These are phyloP conservation scores for Seiridium unicorne DNA, from an alignment of 2,329 filamentous ascomycete genomes.

Conservation along the genomic window DNA sequence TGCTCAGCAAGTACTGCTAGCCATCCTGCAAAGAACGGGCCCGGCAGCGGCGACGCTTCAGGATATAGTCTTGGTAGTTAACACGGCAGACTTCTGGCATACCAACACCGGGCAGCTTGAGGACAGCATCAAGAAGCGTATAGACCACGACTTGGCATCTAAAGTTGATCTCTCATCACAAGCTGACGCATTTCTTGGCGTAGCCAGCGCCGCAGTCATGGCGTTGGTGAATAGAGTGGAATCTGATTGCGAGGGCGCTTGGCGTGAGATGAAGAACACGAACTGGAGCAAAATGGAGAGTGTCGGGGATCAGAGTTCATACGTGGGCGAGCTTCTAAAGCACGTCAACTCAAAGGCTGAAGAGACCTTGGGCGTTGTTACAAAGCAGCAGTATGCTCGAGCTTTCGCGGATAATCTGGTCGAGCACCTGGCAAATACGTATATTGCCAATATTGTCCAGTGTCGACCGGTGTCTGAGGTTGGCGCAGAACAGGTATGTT, in stretches of 20 bases:
- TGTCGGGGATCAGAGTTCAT: slow-evolving; percentile 90
- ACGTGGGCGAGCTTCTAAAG: slow-evolving; percentile 77
- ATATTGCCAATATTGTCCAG: slow-evolving; percentile 80
- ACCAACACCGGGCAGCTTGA: slow-evolving; percentile 89
- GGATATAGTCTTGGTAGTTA: slow-evolving; percentile 82
- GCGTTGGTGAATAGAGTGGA: slow-evolving; percentile 83
- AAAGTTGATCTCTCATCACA: slow-evolving; percentile 89
- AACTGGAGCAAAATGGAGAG: slow-evolving; percentile 93
- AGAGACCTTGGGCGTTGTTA: slow-evolving; percentile 74
- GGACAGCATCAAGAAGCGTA: slow-evolving; percentile 87
- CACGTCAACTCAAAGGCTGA: slow-evolving; percentile 69
- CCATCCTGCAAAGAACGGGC: slow-evolving; percentile 60
- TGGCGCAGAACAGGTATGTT: slow-evolving; percentile 79
- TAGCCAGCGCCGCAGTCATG: slow-evolving; percentile 84
- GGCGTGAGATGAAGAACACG: slow-evolving; percentile 96
- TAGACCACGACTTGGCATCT: slow-evolving; percentile 73
- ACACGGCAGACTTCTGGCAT: slow-evolving; percentile 98
- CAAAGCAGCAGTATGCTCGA: slow-evolving; percentile 90
- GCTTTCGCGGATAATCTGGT: slow-evolving; percentile 97
- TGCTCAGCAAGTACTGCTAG: slow-evolving; percentile 84
- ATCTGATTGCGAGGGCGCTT: slow-evolving; percentile 76
- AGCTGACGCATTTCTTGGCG: slow-evolving; percentile 91
- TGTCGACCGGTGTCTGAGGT: slow-evolving; percentile 91
- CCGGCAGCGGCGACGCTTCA: slow-evolving; percentile 58
- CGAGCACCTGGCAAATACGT: slow-evolving; percentile 77